A percentile compares a stretch with the other conserved stretches of the same genome.
Evolutionary conservation across 805 yeast genomes (phyloP).

Genomic region (Hanseniaspora nectarophila): DNA sequence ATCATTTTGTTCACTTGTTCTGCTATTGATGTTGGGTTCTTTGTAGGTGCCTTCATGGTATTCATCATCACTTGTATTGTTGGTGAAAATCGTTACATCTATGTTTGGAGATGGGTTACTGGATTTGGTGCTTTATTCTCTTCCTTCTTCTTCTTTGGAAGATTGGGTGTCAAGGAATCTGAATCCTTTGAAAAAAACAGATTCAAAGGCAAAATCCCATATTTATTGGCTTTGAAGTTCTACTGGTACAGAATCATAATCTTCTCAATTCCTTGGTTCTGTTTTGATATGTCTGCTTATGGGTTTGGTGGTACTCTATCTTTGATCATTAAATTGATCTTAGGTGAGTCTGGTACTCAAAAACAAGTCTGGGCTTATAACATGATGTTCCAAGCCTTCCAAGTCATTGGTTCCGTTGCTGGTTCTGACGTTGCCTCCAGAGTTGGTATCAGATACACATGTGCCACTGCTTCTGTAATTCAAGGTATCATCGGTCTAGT

Average conservation of each 20-base stretch:
- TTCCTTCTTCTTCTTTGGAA: conserved; percentile 57
- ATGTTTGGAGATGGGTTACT: conserved; percentile 84
- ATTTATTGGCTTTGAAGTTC: conserved; percentile 55
- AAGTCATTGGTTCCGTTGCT: conserved; percentile 76
- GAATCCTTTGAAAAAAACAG: conserved; percentile 57
- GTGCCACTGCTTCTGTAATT: conserved; percentile 18
- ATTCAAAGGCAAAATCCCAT: conserved; percentile 57
- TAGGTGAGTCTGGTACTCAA: conserved; percentile 44
- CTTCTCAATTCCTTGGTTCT: conserved; percentile 75
- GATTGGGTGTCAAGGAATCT: conserved; percentile 65
- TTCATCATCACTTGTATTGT: conserved; percentile 77
- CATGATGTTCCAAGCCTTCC: conserved; percentile 74
- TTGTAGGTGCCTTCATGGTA: conserved; percentile 72
- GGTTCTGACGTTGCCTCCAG: conserved; percentile 83
- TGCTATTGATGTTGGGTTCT: conserved; percentile 82
- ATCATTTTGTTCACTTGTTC: conserved; percentile 80
- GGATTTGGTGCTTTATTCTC: conserved; percentile 90
- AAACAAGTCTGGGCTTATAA: conserved; percentile 84
- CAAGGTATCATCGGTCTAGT: conserved; percentile 74
- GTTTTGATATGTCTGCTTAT: conserved; percentile 78
- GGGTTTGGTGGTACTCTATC: conserved; percentile 80
- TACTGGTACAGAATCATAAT: conserved; percentile 71
- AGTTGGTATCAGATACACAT: conserved; percentile 25
- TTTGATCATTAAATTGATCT: conserved; percentile 47
- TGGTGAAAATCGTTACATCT: conserved; percentile 53